These are phyloP conservation scores for Wallacemonas sp. DNA, from an alignment of 208 protist species.

Conservation along the genomic window DNA sequence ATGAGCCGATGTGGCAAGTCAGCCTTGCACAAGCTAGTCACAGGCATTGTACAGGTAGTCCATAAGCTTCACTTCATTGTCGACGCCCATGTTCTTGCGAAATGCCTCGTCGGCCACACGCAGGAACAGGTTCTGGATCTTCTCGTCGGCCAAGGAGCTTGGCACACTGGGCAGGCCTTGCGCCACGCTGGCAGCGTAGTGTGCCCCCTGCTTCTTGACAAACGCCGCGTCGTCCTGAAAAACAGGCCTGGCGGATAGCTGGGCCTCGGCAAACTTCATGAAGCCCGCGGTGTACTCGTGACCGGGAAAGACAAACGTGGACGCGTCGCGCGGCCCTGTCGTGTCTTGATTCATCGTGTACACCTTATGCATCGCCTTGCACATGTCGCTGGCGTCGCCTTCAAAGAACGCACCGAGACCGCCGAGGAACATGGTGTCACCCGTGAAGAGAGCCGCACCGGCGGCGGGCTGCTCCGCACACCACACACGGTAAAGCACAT, in stretches of 20 bases:
- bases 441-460: conserved; percentile 88
- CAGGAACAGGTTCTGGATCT: conserved; percentile 86
- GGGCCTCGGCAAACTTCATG: conserved; percentile 53
- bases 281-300: conserved; percentile 91
- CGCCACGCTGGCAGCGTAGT: conserved; percentile 45
- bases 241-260: conserved; percentile 11
- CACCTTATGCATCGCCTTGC: conserved; percentile 58
- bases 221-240: conserved; percentile 33
- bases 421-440: conserved; percentile 93
- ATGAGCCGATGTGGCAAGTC: too few relatives aligned
- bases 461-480: conserved; percentile 29
- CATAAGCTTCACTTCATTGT: conserved; percentile 56
- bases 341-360: conserved; percentile 25
- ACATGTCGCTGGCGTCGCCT: conserved; percentile 80
- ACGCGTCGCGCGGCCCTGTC: conserved; percentile 23
- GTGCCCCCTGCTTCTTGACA: conserved; percentile 37
- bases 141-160: conserved; percentile 79
- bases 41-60: conserved; percentile 80
- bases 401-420: conserved; percentile 95
- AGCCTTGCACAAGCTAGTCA: conserved; percentile 33
- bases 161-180: conserved; percentile 63
- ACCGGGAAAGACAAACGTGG: conserved; percentile 79
- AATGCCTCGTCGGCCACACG: conserved; percentile 64
- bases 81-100: conserved; percentile 31
- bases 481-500: conserved; percentile 71